Evolutionary conservation across 2,329 filamentous ascomycete genomes (phyloP).

Genomic region (Fusarium beomiforme): DNA sequence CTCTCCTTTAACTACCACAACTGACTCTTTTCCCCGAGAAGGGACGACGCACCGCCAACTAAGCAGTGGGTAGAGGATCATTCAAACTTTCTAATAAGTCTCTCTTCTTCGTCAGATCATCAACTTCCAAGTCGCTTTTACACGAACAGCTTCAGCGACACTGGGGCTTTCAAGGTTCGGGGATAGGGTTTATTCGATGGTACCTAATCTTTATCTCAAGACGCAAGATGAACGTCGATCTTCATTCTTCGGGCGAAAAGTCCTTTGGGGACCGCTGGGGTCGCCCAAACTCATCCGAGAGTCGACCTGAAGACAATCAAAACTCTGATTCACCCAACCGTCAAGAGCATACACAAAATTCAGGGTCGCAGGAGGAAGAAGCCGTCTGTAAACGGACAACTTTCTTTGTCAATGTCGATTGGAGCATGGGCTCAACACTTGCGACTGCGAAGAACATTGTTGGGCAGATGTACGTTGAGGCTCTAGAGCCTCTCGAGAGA

Average conservation of each 20-base stretch:
- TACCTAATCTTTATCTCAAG: not conserved
- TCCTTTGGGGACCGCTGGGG: not conserved
- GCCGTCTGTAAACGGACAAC: constrained; percentile 29
- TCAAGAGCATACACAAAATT: not conserved
- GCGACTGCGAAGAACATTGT: constrained; percentile 28
- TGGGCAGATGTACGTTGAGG: constrained; percentile 51
- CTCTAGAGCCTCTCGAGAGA: constrained; percentile 35
- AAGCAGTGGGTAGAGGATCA: not conserved
- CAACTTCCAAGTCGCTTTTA: not conserved
- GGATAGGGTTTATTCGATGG: not conserved
- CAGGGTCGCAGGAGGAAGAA: not conserved
- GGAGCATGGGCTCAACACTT: constrained; percentile 22
- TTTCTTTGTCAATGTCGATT: constrained; percentile 43
- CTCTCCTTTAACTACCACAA: not conserved
- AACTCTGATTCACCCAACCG: not conserved
- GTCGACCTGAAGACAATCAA: not conserved
- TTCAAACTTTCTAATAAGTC: not conserved
- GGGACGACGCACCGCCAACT: too few relatives aligned
- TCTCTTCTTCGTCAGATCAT: not conserved
- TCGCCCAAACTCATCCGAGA: not conserved
- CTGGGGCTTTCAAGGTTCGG: not conserved
- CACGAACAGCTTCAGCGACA: not conserved
- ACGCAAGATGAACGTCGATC: not conserved
- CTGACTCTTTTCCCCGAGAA: not conserved
- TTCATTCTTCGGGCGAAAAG: not conserved